Percentiles rank a stretch among this genome's conserved stretches.
These are phyloP conservation scores for Saccharomyces paradoxus DNA, from an alignment of 805 yeast genomes.

Conservation along the genomic window DNA sequence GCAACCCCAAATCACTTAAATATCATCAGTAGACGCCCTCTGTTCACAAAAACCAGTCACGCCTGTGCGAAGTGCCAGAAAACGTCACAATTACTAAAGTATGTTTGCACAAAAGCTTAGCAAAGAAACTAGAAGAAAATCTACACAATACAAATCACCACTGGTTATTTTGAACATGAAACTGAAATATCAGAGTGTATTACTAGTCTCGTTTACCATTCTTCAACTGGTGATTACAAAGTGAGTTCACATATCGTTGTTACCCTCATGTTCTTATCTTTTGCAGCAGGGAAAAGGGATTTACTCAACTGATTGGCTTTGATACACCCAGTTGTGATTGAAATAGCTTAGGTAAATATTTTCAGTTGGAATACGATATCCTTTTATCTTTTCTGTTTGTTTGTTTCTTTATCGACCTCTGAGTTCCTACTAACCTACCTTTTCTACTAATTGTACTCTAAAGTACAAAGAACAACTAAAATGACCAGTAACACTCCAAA, in stretches of 20 bases:
- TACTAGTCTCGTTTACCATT: neutral
- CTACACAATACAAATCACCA: neutral
- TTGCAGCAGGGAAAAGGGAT: neutral
- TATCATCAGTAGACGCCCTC: neutral
- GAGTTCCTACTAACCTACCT: neutral
- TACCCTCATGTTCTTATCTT: neutral
- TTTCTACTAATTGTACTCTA: neutral
- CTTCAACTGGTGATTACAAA: neutral
- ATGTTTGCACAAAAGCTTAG: conserved; percentile 5
- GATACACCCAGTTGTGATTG: neutral
- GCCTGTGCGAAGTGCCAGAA: conserved; percentile 13
- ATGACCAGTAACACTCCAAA: conserved; percentile 16
- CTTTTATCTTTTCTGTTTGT: neutral
- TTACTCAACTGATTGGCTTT: neutral
- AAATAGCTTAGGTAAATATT: neutral
- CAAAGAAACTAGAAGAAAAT: neutral
- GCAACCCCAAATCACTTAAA: neutral
- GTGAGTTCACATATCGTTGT: neutral
- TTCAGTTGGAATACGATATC: neutral
- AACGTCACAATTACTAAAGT: conserved; percentile 4
- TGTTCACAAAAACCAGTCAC: conserved; percentile 9
- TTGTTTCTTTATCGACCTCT: neutral
- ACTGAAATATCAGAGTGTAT: neutral
- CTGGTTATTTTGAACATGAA: neutral
- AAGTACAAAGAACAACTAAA: neutral